Conservation (phyloP, 345 rosid species). For the Populus nigra region DNA sequence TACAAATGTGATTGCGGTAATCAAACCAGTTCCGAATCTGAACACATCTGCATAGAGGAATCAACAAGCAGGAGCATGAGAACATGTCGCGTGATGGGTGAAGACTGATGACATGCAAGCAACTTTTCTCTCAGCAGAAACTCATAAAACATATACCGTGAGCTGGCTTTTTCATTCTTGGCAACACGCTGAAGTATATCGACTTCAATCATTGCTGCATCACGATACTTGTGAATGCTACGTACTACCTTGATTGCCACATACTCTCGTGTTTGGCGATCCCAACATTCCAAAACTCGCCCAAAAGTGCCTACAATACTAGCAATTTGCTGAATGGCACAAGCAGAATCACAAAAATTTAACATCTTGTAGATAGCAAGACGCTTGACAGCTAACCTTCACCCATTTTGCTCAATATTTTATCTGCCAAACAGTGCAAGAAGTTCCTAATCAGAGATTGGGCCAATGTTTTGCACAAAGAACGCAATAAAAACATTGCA, state of each 20-base stretch:
- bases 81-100: neutral
- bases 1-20: slow-evolving; percentile 69
- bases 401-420: slow-evolving; percentile 77
- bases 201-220: slow-evolving; percentile 74
- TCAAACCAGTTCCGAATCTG: slow-evolving; percentile 73
- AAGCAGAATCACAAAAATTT: slow-evolving; percentile 53
- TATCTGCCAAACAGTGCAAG: slow-evolving; percentile 39
- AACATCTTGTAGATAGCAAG: slow-evolving; percentile 50
- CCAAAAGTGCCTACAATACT: slow-evolving; percentile 88
- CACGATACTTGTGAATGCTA: slow-evolving; percentile 61
- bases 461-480: neutral
- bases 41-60: slow-evolving; percentile 59
- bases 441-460: neutral
- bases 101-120: neutral
- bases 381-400: slow-evolving; percentile 78
- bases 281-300: slow-evolving; percentile 88
- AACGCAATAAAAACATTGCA: neutral
- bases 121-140: slow-evolving; percentile 22
- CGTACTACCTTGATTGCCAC: slow-evolving; percentile 69
- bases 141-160: slow-evolving; percentile 39
- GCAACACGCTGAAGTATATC: slow-evolving; percentile 61
- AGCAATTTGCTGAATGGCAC: slow-evolving; percentile 66
- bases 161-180: slow-evolving; percentile 50
- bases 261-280: slow-evolving; percentile 55
- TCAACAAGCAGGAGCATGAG: slow-evolving; percentile 1